These are phyloP conservation scores for Logfia minima DNA, from an alignment of 129 eudicot species.

Conservation along the genomic window DNA sequence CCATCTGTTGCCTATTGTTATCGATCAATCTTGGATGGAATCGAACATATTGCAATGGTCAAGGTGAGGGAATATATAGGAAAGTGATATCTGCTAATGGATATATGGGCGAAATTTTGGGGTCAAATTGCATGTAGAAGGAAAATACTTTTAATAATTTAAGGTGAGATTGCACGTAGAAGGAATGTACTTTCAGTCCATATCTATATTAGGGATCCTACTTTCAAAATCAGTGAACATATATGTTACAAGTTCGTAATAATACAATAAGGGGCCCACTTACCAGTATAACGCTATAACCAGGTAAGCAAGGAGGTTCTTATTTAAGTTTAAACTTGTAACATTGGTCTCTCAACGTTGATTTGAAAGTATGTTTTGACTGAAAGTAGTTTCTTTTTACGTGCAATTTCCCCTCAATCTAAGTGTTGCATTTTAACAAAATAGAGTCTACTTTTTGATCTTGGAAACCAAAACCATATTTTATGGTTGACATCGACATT, in stretches of 20 bases:
- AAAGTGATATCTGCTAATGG: background rate
- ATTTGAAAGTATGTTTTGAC: background rate
- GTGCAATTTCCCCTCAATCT: background rate
- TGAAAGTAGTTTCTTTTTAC: background rate
- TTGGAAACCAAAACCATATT: conserved; percentile 1
- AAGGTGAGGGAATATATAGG: conserved; percentile 53
- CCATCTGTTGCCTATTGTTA: conserved; percentile 85
- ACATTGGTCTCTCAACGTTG: background rate
- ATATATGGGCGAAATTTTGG: background rate
- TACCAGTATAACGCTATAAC: background rate
- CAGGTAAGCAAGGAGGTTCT: background rate
- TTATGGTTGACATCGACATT: background rate
- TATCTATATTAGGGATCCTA: background rate
- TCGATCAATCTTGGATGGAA: conserved; percentile 78
- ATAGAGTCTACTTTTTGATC: background rate
- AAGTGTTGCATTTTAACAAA: background rate
- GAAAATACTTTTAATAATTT: background rate
- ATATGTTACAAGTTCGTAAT: background rate
- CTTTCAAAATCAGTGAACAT: background rate
- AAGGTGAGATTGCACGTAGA: background rate
- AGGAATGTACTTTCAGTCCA: too few species aligned
- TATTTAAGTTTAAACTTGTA: background rate
- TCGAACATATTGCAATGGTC: conserved; percentile 97
- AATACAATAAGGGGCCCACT: background rate
- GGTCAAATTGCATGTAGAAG: background rate